Evolutionary conservation across 169 alveolate species (phyloP), one percentile per base, ranked within the genome.

Genomic region (Cryptosporidium ryanae): DNA sequence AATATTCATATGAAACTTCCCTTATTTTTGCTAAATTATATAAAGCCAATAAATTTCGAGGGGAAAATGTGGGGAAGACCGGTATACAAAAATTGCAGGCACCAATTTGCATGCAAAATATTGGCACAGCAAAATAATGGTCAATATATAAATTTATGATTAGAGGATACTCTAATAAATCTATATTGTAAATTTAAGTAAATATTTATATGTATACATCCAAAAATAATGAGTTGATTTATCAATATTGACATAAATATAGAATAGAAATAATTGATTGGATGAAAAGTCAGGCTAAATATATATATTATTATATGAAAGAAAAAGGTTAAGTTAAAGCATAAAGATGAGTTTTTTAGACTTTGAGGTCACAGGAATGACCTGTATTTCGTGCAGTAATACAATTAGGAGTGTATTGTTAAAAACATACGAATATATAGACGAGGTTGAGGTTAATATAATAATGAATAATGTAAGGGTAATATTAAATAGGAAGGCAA

Each of bases 311-410:
- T 21, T 21, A 21, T 21, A 27, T 61, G 44, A 61, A 61, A 61
- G 8, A 6, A 61, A 61, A 21, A 13, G 25, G 44, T 61, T 61
- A 15, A 61, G 31, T 23, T 21, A 61, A 8, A 7, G 4, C 23
- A 18, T 12, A n/a, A 76, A 59, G 23, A 55, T 76, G 87, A 76
- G 63, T 55, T 76, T 70, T 38, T 65, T 76, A 27, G 87, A 76
- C 23, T 61, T 76, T 2, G 63, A 76, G 18, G 71, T 76, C n/a
- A 76, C 57, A 43, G 87, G 87, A 3, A 76, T 76, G 87, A 76
- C 87, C 32, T 76, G 87, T 61, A 46, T 59, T 67, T 76, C 87
- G 38, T 76, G 87, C 43, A 55, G 76, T 13, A 43, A 67, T 3
- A 61, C 87, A 57, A 76, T 76, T 32, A 55, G 43, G 21, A 76